Percentiles rank a stretch among this genome's conserved stretches.
Conservation (phyloP, 164 flowering plant genomes). For the grape (Vitis vinifera) region ASM3070453v1 NC_081809.1:25603501-25604000, state of each 20-base stretch:
- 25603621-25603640: neutral
- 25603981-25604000: slow-evolving; percentile 98
- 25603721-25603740: neutral
- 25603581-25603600: neutral
- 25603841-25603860: too few relatives aligned
- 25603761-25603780: neutral
- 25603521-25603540: too few relatives aligned
- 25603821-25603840: too few relatives aligned
- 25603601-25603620: neutral
- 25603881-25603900: neutral
- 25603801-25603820: neutral
- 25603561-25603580: too few relatives aligned
- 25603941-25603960: slow-evolving; percentile 98
- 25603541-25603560: too few relatives aligned
- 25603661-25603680: neutral
- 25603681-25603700: neutral
- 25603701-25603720: too few relatives aligned
- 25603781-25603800: neutral
- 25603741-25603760: neutral
- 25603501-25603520: too few relatives aligned
- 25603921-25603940: slow-evolving; percentile 39
- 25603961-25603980: slow-evolving; percentile 89
- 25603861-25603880: neutral
- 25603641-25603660: neutral
- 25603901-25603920: neutral